A percentile compares a stretch with the other conserved stretches of the same genome.
phyloP scores from a whole-genome alignment of 1,284 basidiomycete genomes.

The Salmacisia buchloeana region DNA sequence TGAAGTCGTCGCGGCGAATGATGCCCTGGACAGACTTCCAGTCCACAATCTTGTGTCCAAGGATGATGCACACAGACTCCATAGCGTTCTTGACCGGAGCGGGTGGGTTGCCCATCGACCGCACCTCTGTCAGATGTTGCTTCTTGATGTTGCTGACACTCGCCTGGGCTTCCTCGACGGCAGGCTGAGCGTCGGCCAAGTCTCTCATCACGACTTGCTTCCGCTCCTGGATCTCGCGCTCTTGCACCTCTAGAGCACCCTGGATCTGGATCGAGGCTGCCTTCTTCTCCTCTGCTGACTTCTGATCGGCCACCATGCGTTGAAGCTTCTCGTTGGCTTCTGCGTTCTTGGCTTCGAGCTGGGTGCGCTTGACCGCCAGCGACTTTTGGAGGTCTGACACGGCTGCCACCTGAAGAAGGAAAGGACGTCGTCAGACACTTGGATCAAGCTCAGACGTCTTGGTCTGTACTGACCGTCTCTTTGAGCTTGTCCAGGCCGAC shows the following conservation, averaged over 20 bases:
- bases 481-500: slow-evolving; percentile 95
- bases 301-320: slow-evolving; percentile 97
- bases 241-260: slow-evolving; percentile 82
- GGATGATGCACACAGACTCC: slow-evolving; percentile 95
- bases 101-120: slow-evolving; percentile 97
- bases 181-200: slow-evolving; percentile 94
- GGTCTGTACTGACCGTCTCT: slow-evolving; percentile 62
- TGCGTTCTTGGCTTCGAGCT: slow-evolving; percentile 84
- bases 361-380: slow-evolving; percentile 85
- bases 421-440: not conserved
- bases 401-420: slow-evolving; percentile 61
- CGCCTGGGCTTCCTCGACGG: slow-evolving; percentile 86
- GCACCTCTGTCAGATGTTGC: slow-evolving; percentile 93
- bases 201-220: slow-evolving; percentile 85
- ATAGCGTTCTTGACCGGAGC: slow-evolving; percentile 96
- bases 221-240: slow-evolving; percentile 80
- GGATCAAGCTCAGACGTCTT: not conserved
- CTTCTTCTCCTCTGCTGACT: slow-evolving; percentile 97
- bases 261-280: slow-evolving; percentile 93
- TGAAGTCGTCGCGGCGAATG: slow-evolving; percentile 96
- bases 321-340: slow-evolving; percentile 96
- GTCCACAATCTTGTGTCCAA: slow-evolving; percentile 94
- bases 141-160: slow-evolving; percentile 97
- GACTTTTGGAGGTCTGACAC: slow-evolving; percentile 76
- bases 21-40: slow-evolving; percentile 96